Evolutionary conservation across 2,329 filamentous ascomycete species (phyloP), one percentile per base, ranked within the genome.

Genomic region (Triangularia setosa): DNA sequence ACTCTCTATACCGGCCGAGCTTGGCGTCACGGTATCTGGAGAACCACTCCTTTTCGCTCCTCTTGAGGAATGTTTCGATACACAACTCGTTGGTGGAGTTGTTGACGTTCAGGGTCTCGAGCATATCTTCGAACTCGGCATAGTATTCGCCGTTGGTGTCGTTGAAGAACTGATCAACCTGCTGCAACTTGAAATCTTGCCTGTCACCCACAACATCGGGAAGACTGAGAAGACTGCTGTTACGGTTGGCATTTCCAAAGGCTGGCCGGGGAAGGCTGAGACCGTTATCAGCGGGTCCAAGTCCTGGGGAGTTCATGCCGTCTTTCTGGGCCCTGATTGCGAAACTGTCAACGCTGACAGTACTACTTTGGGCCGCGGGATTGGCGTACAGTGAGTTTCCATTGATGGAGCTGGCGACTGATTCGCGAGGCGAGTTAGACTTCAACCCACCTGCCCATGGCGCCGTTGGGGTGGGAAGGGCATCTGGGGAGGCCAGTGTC

Each of bases 21-120:
- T 84, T 85, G 55, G 83, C 85, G 66, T 85, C 79, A 60, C 85
- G 79, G 72, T 87, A 84, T 30, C 80, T 77, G 62, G 80, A 78
- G 70, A 87, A 90, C 87, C 87, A 90, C 67, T 86, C 81, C 78
- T 88, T 89, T 74, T 90, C 87, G 24, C 84, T 87, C 71, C 85
- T 85, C 65, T 84, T 81, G 12, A 90, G 77, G 72, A 84, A 90
- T 48, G 87, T 81, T 69, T 90, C 87, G 63, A 90, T 88, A 71
- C 87, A 90, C 8, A 89, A 77, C 30, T 83, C 78, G 1, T 77
- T 80, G 65, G 85, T 81, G 0, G 86, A 88, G 65, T 83, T 87
- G 66, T 81, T 79, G 8, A 83, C 85, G 55, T 71, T 74, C 16
- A 90, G 76, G 1, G 75, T 73, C 30, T 85, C 81, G 1, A 89